phyloP scores from a whole-genome alignment of 768 basidiomycete species.

The Lactifluus volemus region DNA sequence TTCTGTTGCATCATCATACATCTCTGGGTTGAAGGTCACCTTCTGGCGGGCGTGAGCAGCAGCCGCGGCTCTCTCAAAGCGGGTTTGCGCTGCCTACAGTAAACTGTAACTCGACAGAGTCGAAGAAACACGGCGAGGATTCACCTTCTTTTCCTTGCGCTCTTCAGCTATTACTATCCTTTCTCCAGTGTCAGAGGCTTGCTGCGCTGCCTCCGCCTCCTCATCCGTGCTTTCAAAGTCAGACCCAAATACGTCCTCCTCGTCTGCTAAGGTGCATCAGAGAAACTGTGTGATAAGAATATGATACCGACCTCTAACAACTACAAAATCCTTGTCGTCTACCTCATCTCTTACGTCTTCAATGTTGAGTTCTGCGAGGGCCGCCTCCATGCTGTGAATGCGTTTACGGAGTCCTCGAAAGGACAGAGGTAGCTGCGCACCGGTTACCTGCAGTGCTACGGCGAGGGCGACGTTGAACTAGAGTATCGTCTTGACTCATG shows the following conservation, averaged over 20 bases:
- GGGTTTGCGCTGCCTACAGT: conserved; percentile 43
- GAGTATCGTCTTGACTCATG: conserved; percentile 34
- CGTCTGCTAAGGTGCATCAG: conserved; percentile 40
- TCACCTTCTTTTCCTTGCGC: conserved; percentile 41
- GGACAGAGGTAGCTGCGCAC: conserved; percentile 28
- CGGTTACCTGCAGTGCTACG: conserved; percentile 76
- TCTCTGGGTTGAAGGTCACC: conserved; percentile 58
- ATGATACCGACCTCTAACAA: conserved; percentile 45
- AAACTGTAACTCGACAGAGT: background rate
- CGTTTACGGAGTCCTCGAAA: conserved; percentile 1
- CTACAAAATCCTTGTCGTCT: conserved; percentile 63
- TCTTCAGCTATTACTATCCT: conserved; percentile 53
- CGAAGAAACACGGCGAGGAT: background rate
- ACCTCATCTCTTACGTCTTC: conserved; percentile 44
- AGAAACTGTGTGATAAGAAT: background rate
- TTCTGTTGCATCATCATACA: conserved; percentile 23
- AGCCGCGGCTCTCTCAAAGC: conserved; percentile 54
- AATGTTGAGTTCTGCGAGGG: conserved; percentile 58
- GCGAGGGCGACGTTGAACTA: conserved; percentile 49
- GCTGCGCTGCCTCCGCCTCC: conserved; percentile 35
- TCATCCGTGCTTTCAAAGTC: conserved; percentile 86
- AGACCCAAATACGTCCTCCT: conserved; percentile 73
- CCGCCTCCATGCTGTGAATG: conserved; percentile 58
- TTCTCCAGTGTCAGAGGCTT: conserved; percentile 49
- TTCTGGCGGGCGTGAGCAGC: conserved; percentile 58